Percentiles rank a stretch among this genome's conserved stretches.
Conservation (phyloP, 2,329 filamentous ascomycete genomes). For the Fusarium brachygibbosum region DNA sequence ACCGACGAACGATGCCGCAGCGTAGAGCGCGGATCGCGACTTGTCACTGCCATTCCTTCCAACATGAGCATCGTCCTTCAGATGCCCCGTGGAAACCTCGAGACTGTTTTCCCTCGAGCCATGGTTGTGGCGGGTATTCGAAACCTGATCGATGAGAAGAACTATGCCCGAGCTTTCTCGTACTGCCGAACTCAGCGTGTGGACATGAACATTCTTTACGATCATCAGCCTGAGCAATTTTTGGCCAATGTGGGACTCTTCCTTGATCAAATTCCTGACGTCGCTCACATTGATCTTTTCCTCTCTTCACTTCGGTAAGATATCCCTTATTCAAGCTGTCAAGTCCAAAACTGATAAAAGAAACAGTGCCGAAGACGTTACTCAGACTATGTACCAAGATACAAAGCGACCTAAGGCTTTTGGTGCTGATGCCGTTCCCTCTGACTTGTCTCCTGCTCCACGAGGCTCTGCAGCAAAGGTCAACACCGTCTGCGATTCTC, state of each 20-base stretch:
- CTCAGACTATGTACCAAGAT: conserved; percentile 92
- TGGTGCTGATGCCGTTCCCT: conserved; percentile 3
- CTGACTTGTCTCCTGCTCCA: conserved; percentile 29
- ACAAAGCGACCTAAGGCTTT: conserved; percentile 67
- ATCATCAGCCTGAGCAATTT: conserved; percentile 91
- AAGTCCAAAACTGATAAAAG: conserved; percentile 49
- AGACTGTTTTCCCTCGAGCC: conserved; percentile 93
- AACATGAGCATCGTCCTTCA: conserved; percentile 89
- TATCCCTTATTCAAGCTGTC: not conserved
- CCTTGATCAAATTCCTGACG: conserved; percentile 84
- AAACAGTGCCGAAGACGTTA: conserved; percentile 86
- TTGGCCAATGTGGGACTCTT: conserved; percentile 81
- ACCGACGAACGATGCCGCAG: conserved; percentile 91
- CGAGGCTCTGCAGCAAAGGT: conserved; percentile 70
- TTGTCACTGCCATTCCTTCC: conserved; percentile 91
- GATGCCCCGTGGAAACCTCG: conserved; percentile 95
- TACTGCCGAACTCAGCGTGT: conserved; percentile 93
- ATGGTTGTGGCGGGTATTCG: conserved; percentile 93
- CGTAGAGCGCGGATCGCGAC: conserved; percentile 87
- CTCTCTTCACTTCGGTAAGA: conserved; percentile 83
- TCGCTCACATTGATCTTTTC: conserved; percentile 89
- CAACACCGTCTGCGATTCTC: conserved; percentile 88
- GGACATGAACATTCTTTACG: conserved; percentile 97
- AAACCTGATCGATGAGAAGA: conserved; percentile 80
- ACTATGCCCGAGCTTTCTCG: conserved; percentile 87